Evolutionary conservation across 768 basidiomycete genomes (phyloP).

Genomic region (Podaxis sp.): DNA sequence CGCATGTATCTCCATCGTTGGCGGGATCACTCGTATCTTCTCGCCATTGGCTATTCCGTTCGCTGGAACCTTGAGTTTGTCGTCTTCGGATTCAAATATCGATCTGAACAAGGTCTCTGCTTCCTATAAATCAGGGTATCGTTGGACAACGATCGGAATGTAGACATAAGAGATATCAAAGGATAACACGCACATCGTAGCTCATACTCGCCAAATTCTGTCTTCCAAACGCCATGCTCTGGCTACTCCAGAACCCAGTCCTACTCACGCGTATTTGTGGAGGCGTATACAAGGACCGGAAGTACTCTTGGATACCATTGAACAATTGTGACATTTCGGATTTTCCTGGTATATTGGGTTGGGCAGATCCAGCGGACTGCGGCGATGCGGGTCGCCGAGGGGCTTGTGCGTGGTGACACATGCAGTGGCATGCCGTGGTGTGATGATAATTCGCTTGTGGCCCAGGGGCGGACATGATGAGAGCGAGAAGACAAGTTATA

Average conservation of each 20-base stretch:
- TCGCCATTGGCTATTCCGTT: neutral
- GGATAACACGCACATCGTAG: neutral
- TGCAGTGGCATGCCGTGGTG: neutral
- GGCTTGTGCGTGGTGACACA: neutral
- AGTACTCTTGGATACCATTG: neutral
- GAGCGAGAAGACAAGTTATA: neutral
- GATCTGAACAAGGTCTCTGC: neutral
- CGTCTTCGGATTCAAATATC: neutral
- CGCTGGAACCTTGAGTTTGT: neutral
- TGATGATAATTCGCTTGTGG: neutral
- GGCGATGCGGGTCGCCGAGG: neutral
- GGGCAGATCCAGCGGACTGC: neutral
- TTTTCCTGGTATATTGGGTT: neutral
- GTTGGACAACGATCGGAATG: neutral
- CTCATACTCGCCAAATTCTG: neutral
- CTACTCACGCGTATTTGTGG: neutral
- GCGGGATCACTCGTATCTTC: neutral
- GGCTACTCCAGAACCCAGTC: neutral
- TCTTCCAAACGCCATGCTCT: neutral
- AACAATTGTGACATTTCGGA: neutral
- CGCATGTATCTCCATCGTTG: neutral
- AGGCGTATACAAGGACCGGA: neutral
- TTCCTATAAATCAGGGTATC: neutral
- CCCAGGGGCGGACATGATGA: neutral
- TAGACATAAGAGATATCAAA: neutral